These are phyloP conservation scores for Paramecium caudatum DNA, from an alignment of 73 alveolate genomes.

Conservation along the genomic window DNA sequence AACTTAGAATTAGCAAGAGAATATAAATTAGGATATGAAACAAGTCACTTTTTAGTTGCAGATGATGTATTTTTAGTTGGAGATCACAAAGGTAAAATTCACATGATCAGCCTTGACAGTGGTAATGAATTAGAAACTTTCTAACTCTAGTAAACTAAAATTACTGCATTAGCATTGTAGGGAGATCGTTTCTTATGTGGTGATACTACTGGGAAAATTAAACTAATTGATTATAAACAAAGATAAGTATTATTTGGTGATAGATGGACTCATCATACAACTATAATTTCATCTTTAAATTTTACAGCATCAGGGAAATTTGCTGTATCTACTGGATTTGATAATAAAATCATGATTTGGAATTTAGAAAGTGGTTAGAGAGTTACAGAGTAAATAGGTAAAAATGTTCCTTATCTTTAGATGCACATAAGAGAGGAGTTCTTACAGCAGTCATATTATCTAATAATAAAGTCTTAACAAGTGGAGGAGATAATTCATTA, in stretches of 20 bases:
- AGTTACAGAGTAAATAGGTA: constrained; percentile 41
- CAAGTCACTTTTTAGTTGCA: not conserved
- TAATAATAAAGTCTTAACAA: constrained; percentile 5
- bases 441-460: not conserved
- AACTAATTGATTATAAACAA: constrained; percentile 7
- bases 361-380: constrained; percentile 33
- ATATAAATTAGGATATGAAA: constrained; percentile 42
- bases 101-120: not conserved
- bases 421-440: constrained; percentile 67
- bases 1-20: constrained; percentile 36
- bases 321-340: constrained; percentile 54
- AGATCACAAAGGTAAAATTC: constrained; percentile 36
- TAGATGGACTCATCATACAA: constrained; percentile 64
- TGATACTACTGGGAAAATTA: constrained; percentile 65
- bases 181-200: constrained; percentile 54
- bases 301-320: constrained; percentile 23
- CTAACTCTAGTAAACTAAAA: constrained; percentile 13
- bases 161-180: constrained; percentile 9
- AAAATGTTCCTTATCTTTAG: not conserved
- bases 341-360: constrained; percentile 65
- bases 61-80: constrained; percentile 16
- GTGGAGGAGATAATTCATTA: constrained; percentile 58
- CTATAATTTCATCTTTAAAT: constrained; percentile 36
- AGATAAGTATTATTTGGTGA: constrained; percentile 27
- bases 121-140: not conserved